Base-by-base conservation (phyloP, 257 asterid species). In the Jaltomata sinuosa region DNA sequence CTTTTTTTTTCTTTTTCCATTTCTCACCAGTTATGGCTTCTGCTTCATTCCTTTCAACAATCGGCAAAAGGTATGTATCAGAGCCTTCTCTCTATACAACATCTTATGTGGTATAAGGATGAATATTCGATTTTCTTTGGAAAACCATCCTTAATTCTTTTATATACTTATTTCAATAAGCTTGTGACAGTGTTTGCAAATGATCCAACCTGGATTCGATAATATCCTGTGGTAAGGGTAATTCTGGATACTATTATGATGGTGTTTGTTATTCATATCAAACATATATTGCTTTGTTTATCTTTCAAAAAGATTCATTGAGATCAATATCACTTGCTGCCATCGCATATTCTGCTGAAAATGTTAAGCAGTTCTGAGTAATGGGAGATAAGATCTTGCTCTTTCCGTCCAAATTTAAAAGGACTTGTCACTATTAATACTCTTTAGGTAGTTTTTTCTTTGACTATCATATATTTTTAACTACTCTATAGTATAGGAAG, bases 21-120 rank as follows among this genome's bases (percentile, higher is more conserved):
- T 29, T 64, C 40, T 64, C n/a, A 14, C 61, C 61, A 25, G 78
- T 11, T 36, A 87, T 90, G 91, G 83, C 91, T 52, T 50, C 71
- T 57, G 55, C 88, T 68, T 84, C 91, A 36, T 69, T 84, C 49
- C 72, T 69, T 79, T 62, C 91, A 67, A 82, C 86, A 42, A 49
- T 83, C 81, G 15, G 89, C 11, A 88, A 84, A 82, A 84, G 90
- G 92, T 85, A 71, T 21, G 18, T 45, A 14, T 4, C 1, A 8
- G 9, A 25, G 81, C 40, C 11, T 29, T 76, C 81, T 49, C 5
- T 49, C 1, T 11, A 18, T 9, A 25, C 42, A 40, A 6, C 72
- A 50, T n/a, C 57, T 36, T 29, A 29, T 74, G 14, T 8, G 12
- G 7, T 32, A 15, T 18, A 67, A 4, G 36, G 52, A 34, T 25